Evolutionary conservation across 1,284 basidiomycete species (phyloP), one percentile per base, ranked within the genome.

Genomic region (Ganoderma multipileum): DNA sequence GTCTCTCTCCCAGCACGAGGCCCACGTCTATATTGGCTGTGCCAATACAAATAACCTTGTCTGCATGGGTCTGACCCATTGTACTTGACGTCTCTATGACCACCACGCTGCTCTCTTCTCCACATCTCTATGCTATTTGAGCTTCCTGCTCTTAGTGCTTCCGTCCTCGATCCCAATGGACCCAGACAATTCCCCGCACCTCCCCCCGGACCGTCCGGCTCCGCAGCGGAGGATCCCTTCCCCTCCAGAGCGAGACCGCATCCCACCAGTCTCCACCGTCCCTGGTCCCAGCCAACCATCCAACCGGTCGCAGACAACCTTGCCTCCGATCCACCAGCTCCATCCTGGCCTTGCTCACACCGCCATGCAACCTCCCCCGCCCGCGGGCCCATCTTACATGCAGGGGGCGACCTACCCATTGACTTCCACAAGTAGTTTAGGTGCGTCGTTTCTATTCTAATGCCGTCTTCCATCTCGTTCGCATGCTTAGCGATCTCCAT

Each of bases 251-350:
- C 72, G 73, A 42, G 64, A 66, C 20, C 72, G 73, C 63, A 67
- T 70, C 55, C 64, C 66, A 38, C 68, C 61, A 44, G 39, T 64
- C 58, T 55, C 66, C 62, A 64, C 64, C 42, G 47, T 23, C 42
- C 71, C 55, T 64, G 67, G 50, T 41, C 63, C 58, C 73, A 71
- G 42, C 61, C 76, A 64, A n/a, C 59, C 65, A 4, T 28, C 63
- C 30, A 57, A 26, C 38, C 71, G 67, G 38, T 62, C 64, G 7
- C 71, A 72, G 61, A 72, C 71, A 5, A 80, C 82, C 14, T 81
- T 92, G 39, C 90, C 91, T 14, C 87, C 91, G 61, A 91, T 92
- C 73, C 87, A 86, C 64, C 86, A 90, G 41, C 81, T 91, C 30
- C 87, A 90, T 74, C 87, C 87, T 28, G 87, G 87, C 78, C 83